These are phyloP conservation scores for Phytophthora rubi DNA, from an alignment of 352 stramenopile species.

Conservation along the genomic window DNA sequence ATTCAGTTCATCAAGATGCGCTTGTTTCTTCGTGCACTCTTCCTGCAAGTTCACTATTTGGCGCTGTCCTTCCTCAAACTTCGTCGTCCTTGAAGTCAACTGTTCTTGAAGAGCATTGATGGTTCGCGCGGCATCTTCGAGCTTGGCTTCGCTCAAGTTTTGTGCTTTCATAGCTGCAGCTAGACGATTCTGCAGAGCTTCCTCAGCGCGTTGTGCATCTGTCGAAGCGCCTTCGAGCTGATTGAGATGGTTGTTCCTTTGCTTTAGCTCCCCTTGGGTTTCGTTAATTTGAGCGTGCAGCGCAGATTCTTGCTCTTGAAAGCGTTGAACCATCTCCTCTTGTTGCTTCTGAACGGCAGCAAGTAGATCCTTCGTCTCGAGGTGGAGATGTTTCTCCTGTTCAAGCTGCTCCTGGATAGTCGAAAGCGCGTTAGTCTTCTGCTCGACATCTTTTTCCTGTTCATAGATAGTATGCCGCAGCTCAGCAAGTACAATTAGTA, in stretches of 20 bases:
- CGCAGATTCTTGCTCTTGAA: conserved; percentile 36
- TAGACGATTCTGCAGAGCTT: conserved; percentile 34
- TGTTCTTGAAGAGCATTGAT: conserved; percentile 25
- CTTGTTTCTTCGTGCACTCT: conserved; percentile 30
- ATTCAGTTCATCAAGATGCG: conserved; percentile 68
- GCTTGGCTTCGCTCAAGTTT: conserved; percentile 29
- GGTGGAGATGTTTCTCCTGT: conserved; percentile 32
- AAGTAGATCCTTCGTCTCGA: conserved; percentile 28
- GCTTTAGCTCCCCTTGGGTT: conserved; percentile 37
- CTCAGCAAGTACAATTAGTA: conserved; percentile 77
- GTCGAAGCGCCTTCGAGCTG: conserved; percentile 19
- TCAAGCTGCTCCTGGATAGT: conserved; percentile 32
- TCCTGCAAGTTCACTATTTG: conserved; percentile 22
- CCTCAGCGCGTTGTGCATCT: conserved; percentile 22
- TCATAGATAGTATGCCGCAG: conserved; percentile 80
- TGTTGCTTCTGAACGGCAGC: conserved; percentile 19
- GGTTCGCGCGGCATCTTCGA: conserved; percentile 32
- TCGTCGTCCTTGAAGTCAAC: conserved; percentile 13
- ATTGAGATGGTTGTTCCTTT: conserved; percentile 23
- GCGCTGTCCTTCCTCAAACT: conserved; percentile 30
- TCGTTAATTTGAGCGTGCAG: conserved; percentile 40
- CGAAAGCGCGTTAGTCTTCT: conserved; percentile 27
- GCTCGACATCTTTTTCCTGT: conserved; percentile 64
- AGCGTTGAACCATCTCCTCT: conserved; percentile 29
- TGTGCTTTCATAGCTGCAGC: conserved; percentile 33